These are phyloP conservation scores for Saccharomycopsis capsularis DNA, from an alignment of 805 yeast genomes.

Conservation along the genomic window DNA sequence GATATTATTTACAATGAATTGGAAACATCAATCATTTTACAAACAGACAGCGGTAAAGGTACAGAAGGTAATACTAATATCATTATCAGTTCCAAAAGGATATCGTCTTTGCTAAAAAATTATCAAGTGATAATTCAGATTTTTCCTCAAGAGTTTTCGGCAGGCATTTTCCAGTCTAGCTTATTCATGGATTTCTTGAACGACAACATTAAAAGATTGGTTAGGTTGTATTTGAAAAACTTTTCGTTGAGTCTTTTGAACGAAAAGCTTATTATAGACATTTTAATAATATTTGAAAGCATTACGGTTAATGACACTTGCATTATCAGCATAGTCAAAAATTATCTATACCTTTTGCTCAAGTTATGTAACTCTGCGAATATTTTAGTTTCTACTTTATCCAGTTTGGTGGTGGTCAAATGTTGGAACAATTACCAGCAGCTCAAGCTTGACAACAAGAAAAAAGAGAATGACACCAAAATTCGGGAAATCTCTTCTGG, in stretches of 20 bases:
- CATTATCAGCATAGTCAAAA: slow-evolving; percentile 5
- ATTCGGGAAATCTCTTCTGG: slow-evolving; percentile 4
- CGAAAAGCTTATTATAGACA: background rate
- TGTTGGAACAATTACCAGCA: slow-evolving; percentile 21
- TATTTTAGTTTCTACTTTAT: background rate
- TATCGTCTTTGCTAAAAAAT: slow-evolving; percentile 9
- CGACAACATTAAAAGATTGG: slow-evolving; percentile 6
- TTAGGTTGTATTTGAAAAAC: background rate
- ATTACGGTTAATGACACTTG: slow-evolving; percentile 15
- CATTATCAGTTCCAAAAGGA: background rate
- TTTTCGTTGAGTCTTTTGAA: background rate
- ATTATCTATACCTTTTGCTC: slow-evolving; percentile 10
- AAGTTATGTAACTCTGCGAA: background rate
- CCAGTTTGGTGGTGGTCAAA: slow-evolving; percentile 15
- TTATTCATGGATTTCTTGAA: slow-evolving; percentile 14
- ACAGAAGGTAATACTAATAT: background rate
- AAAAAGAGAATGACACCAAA: background rate
- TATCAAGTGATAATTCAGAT: slow-evolving; percentile 12
- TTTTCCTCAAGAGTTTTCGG: slow-evolving; percentile 9
- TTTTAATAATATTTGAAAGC: slow-evolving; percentile 16
- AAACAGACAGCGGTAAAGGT: background rate
- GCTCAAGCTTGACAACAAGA: background rate
- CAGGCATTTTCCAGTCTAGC: slow-evolving; percentile 10
- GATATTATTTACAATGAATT: slow-evolving; percentile 6
- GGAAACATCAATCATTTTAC: slow-evolving; percentile 5